These are phyloP conservation scores for Nidularia sp. DNA, from an alignment of 768 basidiomycete species.

Conservation along the genomic window DNA sequence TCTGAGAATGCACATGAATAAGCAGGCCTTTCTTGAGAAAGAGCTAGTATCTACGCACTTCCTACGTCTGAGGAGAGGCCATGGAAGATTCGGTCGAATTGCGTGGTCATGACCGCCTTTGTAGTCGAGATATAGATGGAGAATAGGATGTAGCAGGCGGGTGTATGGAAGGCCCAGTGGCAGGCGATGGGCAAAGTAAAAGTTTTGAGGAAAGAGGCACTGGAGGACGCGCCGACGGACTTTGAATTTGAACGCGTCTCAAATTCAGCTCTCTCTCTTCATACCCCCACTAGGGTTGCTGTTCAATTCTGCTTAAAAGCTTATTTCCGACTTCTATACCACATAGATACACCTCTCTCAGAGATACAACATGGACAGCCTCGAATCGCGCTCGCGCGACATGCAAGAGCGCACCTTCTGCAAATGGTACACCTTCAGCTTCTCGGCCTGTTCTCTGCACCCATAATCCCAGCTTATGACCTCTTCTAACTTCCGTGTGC, in stretches of 20 bases:
- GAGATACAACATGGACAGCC: slow-evolving; percentile 39
- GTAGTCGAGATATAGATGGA: slow-evolving; percentile 10
- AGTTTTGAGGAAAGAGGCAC: slow-evolving; percentile 5
- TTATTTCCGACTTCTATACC: slow-evolving; percentile 5
- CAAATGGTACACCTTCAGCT: slow-evolving; percentile 61
- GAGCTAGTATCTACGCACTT: slow-evolving; percentile 53
- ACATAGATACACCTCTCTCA: not conserved
- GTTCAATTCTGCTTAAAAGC: slow-evolving; percentile 1
- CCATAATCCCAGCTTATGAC: slow-evolving; percentile 2
- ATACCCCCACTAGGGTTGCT: slow-evolving; percentile 4
- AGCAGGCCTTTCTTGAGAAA: slow-evolving; percentile 2
- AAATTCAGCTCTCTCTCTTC: slow-evolving; percentile 5
- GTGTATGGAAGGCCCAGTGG: not conserved
- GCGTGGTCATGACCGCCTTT: slow-evolving; percentile 54
- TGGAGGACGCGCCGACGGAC: slow-evolving; percentile 39
- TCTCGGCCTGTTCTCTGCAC: not conserved
- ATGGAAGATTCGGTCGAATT: slow-evolving; percentile 85
- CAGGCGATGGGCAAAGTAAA: not conserved
- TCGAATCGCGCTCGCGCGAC: slow-evolving; percentile 60
- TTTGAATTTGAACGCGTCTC: slow-evolving; percentile 32
- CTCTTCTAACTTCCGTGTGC: slow-evolving; percentile 2
- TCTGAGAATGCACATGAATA: slow-evolving; percentile 38
- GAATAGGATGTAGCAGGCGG: not conserved
- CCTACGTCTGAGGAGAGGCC: slow-evolving; percentile 69
- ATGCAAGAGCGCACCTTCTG: slow-evolving; percentile 84